Evolutionary conservation across 2,329 filamentous ascomycete species (phyloP).

Genomic region (Mariannaea sp.): DNA sequence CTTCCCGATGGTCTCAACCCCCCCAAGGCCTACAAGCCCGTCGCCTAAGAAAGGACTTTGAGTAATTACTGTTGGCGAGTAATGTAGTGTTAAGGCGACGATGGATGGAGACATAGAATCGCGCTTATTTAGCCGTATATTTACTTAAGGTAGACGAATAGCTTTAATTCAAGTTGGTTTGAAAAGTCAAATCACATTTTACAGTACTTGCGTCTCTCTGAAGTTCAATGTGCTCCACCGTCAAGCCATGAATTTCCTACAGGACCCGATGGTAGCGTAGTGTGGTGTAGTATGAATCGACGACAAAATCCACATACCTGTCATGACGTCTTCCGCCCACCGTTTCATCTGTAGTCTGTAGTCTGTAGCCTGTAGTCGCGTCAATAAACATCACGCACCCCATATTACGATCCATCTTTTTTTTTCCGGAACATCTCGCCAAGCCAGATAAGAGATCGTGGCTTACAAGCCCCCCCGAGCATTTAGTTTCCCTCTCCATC

Average conservation of each 20-base stretch:
- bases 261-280: no score
- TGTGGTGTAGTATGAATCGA: no score
- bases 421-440: constrained; percentile 12
- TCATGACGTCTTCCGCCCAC: neutral
- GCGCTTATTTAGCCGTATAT: neutral
- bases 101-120: neutral
- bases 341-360: no score
- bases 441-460: constrained; percentile 22
- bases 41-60: constrained; percentile 10
- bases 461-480: constrained; percentile 13
- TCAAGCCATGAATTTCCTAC: no score
- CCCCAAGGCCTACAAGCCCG: constrained; percentile 45
- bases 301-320: neutral
- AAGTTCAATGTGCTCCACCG: no score
- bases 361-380: no score
- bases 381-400: neutral
- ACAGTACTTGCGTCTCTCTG: no score
- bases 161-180: no score
- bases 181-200: no score
- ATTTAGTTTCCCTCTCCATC: neutral
- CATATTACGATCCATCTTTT: neutral
- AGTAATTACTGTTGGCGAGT: no score
- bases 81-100: no score
- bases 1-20: constrained; percentile 50
- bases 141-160: no score